Evolutionary conservation across 1,139 yeast species (phyloP).

Genomic region (Yamadazyma spencermartinsiae): DNA sequence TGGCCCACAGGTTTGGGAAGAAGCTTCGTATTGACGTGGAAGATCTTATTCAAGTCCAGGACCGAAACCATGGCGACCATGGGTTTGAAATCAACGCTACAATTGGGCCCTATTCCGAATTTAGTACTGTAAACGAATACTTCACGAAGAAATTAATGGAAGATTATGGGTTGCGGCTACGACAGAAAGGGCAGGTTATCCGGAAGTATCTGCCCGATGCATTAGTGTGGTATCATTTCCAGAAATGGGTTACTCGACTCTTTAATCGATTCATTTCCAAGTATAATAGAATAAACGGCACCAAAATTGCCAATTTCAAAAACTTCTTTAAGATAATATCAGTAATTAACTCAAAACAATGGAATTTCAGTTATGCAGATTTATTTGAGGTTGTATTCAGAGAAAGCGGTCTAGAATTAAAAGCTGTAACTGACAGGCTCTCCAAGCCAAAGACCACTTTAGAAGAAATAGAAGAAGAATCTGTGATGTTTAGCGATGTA

Average conservation of each 20-base stretch:
- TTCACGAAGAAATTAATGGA: slow-evolving; percentile 28
- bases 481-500: slow-evolving; percentile 19
- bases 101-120: slow-evolving; percentile 14
- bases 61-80: no score
- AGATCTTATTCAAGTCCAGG: no score
- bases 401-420: slow-evolving; percentile 29
- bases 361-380: slow-evolving; percentile 24
- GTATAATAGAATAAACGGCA: slow-evolving; percentile 25
- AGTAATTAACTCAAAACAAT: slow-evolving; percentile 11
- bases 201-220: slow-evolving; percentile 27
- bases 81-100: slow-evolving; percentile 21
- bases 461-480: slow-evolving; percentile 18
- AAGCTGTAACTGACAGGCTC: slow-evolving; percentile 11
- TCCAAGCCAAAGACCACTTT: slow-evolving; percentile 14
- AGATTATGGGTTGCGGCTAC: slow-evolving; percentile 22
- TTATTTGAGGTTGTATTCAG: slow-evolving; percentile 25
- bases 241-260: slow-evolving; percentile 38
- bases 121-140: slow-evolving; percentile 20
- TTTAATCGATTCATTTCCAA: slow-evolving; percentile 37
- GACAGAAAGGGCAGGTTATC: slow-evolving; percentile 16
- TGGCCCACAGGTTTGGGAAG: no score
- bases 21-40: no score
- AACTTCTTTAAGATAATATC: slow-evolving; percentile 21
- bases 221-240: slow-evolving; percentile 30
- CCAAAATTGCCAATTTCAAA: slow-evolving; percentile 22